Percentiles rank a stretch among this genome's conserved stretches.
phyloP scores from a whole-genome alignment of 169 alveolate species.

The Eimeria zaria region DNA sequence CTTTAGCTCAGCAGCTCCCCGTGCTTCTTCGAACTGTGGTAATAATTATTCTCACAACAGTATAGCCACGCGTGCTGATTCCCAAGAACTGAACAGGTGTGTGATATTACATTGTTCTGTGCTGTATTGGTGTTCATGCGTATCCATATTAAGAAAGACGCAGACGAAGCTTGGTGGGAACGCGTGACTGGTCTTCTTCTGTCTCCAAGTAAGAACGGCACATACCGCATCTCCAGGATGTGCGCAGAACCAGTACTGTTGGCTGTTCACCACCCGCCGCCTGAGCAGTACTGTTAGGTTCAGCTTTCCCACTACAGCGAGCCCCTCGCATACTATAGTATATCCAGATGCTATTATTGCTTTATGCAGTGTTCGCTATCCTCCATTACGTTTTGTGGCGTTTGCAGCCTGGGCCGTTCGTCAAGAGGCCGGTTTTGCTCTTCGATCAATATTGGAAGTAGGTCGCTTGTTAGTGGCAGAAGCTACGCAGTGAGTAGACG shows the following conservation, averaged over 20 bases:
- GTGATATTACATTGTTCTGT: neutral
- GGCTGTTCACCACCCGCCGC: neutral
- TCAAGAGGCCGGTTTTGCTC: constrained; percentile 70
- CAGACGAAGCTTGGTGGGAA: constrained; percentile 50
- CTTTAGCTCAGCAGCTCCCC: constrained; percentile 73
- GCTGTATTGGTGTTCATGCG: neutral
- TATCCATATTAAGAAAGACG: neutral
- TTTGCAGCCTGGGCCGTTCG: constrained; percentile 79
- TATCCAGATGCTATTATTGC: neutral
- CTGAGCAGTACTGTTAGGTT: neutral
- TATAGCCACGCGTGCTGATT: neutral
- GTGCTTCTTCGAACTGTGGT: constrained; percentile 47
- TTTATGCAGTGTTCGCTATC: neutral
- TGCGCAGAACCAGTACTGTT: neutral
- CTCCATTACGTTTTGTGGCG: neutral
- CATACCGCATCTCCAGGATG: neutral
- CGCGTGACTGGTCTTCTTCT: constrained; percentile 20
- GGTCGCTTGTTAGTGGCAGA: constrained; percentile 8
- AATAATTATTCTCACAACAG: neutral
- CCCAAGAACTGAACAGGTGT: neutral
- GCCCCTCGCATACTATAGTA: neutral
- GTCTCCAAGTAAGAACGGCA: constrained; percentile 35
- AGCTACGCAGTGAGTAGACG: neutral
- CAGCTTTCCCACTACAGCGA: neutral
- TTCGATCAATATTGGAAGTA: constrained; percentile 39